Base-by-base conservation (phyloP, 176 grass and related monocot genomes). In the Oryza punctata region DNA sequence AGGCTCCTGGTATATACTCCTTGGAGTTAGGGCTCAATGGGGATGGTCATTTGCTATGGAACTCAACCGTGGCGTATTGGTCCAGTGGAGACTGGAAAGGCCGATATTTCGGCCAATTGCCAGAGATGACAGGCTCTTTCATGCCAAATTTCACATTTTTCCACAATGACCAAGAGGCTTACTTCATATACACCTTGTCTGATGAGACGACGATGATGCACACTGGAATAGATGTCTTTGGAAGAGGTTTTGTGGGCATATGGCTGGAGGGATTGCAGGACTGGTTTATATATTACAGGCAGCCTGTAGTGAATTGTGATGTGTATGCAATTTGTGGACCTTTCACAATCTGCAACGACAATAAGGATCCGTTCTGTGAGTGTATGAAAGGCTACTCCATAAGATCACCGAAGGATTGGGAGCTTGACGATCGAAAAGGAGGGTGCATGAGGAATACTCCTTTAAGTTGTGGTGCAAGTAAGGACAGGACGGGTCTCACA, bases 271-370 rank as follows among this genome's bases (percentile, higher is more conserved):
- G 5, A 12, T 25, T 12, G 63, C 47, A 70, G 3, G n/a, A 86
- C 10, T 94, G 90, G 90, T 44, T 71, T 0, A 70, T 1, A 4
- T 27, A 78, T 18, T 41, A 12, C 26, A n/a, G 35, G n/a, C 28
- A 78, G 13, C 93, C 93, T 3, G 35, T 13, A 69, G 12, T 13
- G 15, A 78, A 44, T 1, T 92, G 90, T 35, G 82, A 86, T 28
- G 87, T 86, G 4, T 86, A 84, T 52, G 85, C 73, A 35, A n/a
- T 82, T 6, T 94, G 87, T 63, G 93, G 93, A 41, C 69, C 93
- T 81, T 95, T 83, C 43, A 86, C 84, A 16, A 57, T 73, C 67
- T 94, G 89, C 70, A 74, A 73, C 44, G 70, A 72, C 2, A 66
- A 28, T n/a, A n/a, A 64, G 78, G 27, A 15, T 63, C 38, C 67